Base-by-base conservation (phyloP, 1,284 basidiomycete genomes). In the Cerioporus squamosus region DNA sequence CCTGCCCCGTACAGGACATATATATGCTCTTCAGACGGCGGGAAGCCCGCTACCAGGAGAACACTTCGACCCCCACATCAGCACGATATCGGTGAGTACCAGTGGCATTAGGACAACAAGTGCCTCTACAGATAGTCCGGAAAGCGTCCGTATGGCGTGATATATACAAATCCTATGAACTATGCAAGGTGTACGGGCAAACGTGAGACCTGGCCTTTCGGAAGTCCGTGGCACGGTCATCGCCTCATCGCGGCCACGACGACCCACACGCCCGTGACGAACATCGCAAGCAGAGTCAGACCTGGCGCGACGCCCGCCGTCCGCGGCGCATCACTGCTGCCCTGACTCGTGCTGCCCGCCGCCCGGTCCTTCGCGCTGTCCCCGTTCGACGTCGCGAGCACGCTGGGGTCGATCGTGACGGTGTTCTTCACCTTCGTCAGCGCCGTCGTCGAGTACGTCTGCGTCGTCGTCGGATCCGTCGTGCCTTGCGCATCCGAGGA, bases 401-500 rank as follows among this genome's bases (percentile, higher is more conserved):
- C 76, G 5, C 67, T 53, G 2, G 69, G 63, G 56, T 71, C 66
- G 29, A 77, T 66, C 4, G 69, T 69, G 15, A 71, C 69, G 3
- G 74, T 71, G 61, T 73, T 72, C 24, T 51, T 51, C 12, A 53
- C 51, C 57, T 64, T 62, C 29, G 71, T 70, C 24, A 62, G 51
- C 3, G 69, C 67, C 5, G 74, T 73, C 36, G 81, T 82, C 9
- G 75, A 68, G 64, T 75, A 83, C 12, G 80, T 81, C 33, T 65
- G 54, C 0, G 75, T 75, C 14, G 73, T 58, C 2, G 63, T 53
- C 3, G 76, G 72, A 5, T 72, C 70, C 2, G 74, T 73, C 12
- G 73, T 72, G 5, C 60, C 46, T 57, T 81, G 64, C 2, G 79
- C 74, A 46, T 68, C 64, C 42, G 71, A 64, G 9, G 75, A 78